A percentile compares a stretch with the other conserved stretches of the same genome.
Evolutionary conservation across 73 alveolate genomes (phyloP).

Genomic region (Stentor roeselii): DNA sequence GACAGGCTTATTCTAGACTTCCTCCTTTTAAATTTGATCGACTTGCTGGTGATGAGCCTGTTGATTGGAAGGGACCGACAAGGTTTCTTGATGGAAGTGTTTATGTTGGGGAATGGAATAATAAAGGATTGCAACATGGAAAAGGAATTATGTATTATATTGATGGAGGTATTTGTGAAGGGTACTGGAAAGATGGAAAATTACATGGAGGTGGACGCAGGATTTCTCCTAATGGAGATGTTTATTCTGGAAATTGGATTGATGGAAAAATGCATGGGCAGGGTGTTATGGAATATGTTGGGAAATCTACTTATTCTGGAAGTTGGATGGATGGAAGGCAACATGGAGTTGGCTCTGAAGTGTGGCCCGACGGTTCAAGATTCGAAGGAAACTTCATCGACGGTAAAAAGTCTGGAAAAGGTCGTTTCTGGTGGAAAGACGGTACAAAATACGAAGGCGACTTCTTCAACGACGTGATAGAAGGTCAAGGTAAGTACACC

Average conservation of each 20-base stretch:
- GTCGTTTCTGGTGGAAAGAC: slow-evolving; percentile 48
- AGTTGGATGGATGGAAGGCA: slow-evolving; percentile 36
- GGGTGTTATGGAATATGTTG: slow-evolving; percentile 39
- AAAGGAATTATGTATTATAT: slow-evolving; percentile 29
- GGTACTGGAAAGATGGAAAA: slow-evolving; percentile 44
- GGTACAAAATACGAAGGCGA: slow-evolving; percentile 40
- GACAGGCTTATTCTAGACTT: neutral
- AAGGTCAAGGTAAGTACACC: slow-evolving; percentile 29
- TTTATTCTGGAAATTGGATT: slow-evolving; percentile 48
- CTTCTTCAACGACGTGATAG: slow-evolving; percentile 26
- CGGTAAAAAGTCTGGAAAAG: slow-evolving; percentile 45
- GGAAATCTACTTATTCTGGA: slow-evolving; percentile 42
- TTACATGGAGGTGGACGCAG: slow-evolving; percentile 41
- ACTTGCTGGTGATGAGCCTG: neutral
- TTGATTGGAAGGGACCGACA: neutral
- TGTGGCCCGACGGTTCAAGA: slow-evolving; percentile 49
- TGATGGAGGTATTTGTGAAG: slow-evolving; percentile 40
- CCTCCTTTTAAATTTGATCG: neutral
- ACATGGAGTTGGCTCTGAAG: slow-evolving; percentile 46
- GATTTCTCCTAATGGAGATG: slow-evolving; percentile 45
- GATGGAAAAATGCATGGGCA: slow-evolving; percentile 45
- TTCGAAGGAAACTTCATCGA: slow-evolving; percentile 44
- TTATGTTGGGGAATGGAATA: slow-evolving; percentile 19
- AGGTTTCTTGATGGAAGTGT: neutral
- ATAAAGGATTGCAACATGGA: neutral